Evolutionary conservation across 2,329 filamentous ascomycete genomes (phyloP), one percentile per base, ranked within the genome.

Genomic region (Alternaria burnsii): DNA sequence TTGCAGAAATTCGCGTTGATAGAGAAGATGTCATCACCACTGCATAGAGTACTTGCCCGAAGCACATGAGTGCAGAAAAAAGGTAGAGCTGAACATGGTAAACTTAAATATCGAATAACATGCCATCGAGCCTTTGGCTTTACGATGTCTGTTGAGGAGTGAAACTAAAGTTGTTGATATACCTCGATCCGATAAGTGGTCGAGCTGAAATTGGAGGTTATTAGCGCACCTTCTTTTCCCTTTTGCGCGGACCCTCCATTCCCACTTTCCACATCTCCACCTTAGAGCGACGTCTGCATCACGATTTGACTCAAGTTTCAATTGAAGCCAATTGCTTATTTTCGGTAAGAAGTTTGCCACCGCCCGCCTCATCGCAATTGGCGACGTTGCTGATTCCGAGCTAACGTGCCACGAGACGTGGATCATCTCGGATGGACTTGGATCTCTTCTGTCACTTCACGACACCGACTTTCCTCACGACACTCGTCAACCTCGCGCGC

Each of bases 181-280:
- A 66, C 66, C 58, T 63, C 61, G 68, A 68, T 67, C 65, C 62
- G 67, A 69, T 65, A 66, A 65, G 67, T 74, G 73, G 70, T 72
- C 74, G 74, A 77, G 73, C 74, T 77, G 73, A 75, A 75, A 75
- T 76, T 75, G 69, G 67, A 75, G 63, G 47, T 48, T 67, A 63
- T 72, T 76, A 75, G 74, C 69, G 66, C 68, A 68, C 61, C 59
- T 43, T 67, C 66, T 69, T 70, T 71, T 71, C 64, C 63, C 52
- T 55, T 69, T 55, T 68, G 67, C 66, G 63, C 66, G 65, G 64
- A 67, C 67, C 66, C 52, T 71, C 67, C 70, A 73, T 72, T 75
- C 65, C 70, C 68, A 67, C 65, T 68, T 66, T 69, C 54, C 58
- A 58, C 54, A 52, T 43, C 32, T 61, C 48, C 36, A 68, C 60